Percentiles rank a stretch among this genome's conserved stretches.
Evolutionary conservation across 176 grass and related monocot genomes (phyloP).

Genomic region (Cenchrus fungigraminus): DNA sequence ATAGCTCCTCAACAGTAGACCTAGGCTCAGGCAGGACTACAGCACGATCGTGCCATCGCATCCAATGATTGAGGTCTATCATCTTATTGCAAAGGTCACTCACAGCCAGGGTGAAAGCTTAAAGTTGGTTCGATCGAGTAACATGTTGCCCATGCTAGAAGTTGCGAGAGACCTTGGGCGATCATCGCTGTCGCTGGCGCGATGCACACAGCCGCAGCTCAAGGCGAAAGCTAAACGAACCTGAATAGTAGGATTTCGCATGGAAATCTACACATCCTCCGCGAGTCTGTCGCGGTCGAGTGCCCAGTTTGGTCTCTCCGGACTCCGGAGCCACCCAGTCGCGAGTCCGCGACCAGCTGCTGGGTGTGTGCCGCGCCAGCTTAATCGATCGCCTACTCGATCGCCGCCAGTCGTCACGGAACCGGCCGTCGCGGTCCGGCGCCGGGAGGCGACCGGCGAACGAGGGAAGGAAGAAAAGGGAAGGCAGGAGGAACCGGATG

Average conservation of each 20-base stretch:
- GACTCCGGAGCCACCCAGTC: not conserved
- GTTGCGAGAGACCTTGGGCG: not conserved
- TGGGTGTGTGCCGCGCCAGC: not conserved
- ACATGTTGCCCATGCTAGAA: not conserved
- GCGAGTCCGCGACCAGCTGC: not conserved
- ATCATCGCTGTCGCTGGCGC: not conserved
- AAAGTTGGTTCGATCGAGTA: not conserved
- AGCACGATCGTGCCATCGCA: not conserved
- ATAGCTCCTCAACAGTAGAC: not conserved
- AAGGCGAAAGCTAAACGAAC: not conserved
- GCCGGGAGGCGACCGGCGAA: not conserved
- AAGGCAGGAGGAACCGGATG: too few species aligned
- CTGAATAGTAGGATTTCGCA: constrained; percentile 3
- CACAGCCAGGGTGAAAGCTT: not conserved
- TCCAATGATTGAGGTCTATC: not conserved
- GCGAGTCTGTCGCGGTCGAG: not conserved
- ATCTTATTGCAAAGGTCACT: not conserved
- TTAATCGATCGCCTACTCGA: not conserved
- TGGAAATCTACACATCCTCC: not conserved
- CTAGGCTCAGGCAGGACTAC: not conserved
- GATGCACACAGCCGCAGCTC: not conserved
- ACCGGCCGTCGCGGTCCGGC: constrained; percentile 16
- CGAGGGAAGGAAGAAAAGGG: too few species aligned
- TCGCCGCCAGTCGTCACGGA: not conserved
- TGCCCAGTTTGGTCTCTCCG: not conserved